phyloP scores from a whole-genome alignment of 805 yeast genomes.

The Metschnikowia colocasiae region DNA sequence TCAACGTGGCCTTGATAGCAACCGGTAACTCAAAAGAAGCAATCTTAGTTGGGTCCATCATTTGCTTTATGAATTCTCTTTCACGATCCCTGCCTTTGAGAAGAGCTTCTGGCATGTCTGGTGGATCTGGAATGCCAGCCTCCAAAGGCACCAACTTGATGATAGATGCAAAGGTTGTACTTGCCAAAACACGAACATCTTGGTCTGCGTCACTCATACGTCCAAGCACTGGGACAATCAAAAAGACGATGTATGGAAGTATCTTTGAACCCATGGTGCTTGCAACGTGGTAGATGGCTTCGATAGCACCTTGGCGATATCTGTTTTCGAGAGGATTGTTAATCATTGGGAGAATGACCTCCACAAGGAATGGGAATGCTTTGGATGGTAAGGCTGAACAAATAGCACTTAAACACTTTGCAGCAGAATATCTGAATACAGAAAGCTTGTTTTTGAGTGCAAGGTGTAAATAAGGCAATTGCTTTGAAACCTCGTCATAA shows the following conservation, averaged over 20 bases:
- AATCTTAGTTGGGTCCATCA: constrained; percentile 95
- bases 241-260: constrained; percentile 89
- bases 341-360: constrained; percentile 71
- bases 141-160: constrained; percentile 94
- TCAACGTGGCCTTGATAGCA: constrained; percentile 83
- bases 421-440: constrained; percentile 84
- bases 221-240: constrained; percentile 94
- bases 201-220: constrained; percentile 94
- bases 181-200: constrained; percentile 85
- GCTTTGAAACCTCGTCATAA: constrained; percentile 46
- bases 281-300: constrained; percentile 82
- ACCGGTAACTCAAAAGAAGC: constrained; percentile 87
- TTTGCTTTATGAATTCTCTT: constrained; percentile 90
- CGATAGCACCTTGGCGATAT: constrained; percentile 91
- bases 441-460: constrained; percentile 66
- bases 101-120: constrained; percentile 79
- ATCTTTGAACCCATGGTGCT: constrained; percentile 82
- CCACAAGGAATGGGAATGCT: constrained; percentile 78
- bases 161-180: constrained; percentile 94
- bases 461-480: constrained; percentile 44
- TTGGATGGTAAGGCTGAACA: constrained; percentile 64
- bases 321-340: constrained; percentile 66
- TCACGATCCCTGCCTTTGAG: constrained; percentile 89
- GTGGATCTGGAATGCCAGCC: constrained; percentile 95
- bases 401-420: constrained; percentile 81